phyloP scores from a whole-genome alignment of 2,329 filamentous ascomycete species.

The Blastomyces parvus region DNA sequence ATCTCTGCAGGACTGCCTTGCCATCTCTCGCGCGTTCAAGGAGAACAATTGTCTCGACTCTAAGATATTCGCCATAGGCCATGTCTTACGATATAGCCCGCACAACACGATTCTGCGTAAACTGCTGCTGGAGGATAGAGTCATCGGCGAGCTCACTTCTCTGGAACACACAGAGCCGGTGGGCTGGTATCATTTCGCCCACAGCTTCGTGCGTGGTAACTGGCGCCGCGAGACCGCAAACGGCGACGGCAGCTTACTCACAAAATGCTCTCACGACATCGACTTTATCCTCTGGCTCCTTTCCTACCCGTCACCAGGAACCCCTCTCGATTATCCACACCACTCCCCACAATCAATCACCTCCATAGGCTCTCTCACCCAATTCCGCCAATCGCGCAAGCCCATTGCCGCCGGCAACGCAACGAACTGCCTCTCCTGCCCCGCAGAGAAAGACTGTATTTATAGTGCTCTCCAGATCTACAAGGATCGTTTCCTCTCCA shows the following conservation, averaged over 20 bases:
- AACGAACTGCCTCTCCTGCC: slow-evolving; percentile 80
- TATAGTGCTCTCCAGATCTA: slow-evolving; percentile 84
- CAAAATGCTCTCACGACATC: slow-evolving; percentile 94
- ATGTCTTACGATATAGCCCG: slow-evolving; percentile 86
- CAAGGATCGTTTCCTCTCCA: slow-evolving; percentile 55
- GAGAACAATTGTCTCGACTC: slow-evolving; percentile 18
- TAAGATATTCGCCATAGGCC: slow-evolving; percentile 77
- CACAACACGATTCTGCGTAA: slow-evolving; percentile 80
- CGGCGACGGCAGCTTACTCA: slow-evolving; percentile 71
- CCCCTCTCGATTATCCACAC: slow-evolving; percentile 37
- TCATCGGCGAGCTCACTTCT: slow-evolving; percentile 75
- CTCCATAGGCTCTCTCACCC: slow-evolving; percentile 65
- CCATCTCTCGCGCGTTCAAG: slow-evolving; percentile 46
- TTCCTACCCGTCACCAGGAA: slow-evolving; percentile 54
- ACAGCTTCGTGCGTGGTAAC: slow-evolving; percentile 84
- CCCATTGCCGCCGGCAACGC: slow-evolving; percentile 62
- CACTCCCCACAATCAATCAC: slow-evolving; percentile 69
- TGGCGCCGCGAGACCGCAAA: slow-evolving; percentile 71
- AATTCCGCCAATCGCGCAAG: slow-evolving; percentile 68
- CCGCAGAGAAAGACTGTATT: slow-evolving; percentile 63
- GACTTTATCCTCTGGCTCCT: slow-evolving; percentile 88
- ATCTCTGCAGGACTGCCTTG: slow-evolving; percentile 65
- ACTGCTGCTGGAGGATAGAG: slow-evolving; percentile 62
- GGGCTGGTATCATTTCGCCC: slow-evolving; percentile 91
- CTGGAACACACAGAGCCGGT: slow-evolving; percentile 90